Conservation (phyloP, 1,284 basidiomycete genomes). For the Naganishia sp. region DNA sequence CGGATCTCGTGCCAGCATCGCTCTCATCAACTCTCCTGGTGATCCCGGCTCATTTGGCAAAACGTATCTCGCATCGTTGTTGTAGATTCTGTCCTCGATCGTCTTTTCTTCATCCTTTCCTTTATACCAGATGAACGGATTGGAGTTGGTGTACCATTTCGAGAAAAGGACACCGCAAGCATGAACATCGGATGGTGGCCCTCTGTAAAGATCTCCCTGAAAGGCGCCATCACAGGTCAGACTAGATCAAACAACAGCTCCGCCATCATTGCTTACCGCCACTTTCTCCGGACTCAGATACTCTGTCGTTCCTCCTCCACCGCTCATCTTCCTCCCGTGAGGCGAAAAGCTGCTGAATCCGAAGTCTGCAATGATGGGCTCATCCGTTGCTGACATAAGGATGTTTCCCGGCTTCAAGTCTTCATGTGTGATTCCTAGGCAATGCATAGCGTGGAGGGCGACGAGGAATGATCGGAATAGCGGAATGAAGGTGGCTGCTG, state of each 20-base stretch:
- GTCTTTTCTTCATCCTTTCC: conserved; percentile 35
- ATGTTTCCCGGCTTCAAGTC: conserved; percentile 53
- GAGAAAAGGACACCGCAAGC: conserved; percentile 48
- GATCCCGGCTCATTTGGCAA: conserved; percentile 32
- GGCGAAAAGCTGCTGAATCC: conserved; percentile 50
- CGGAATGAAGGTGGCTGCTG: conserved; percentile 33
- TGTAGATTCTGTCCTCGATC: conserved; percentile 40
- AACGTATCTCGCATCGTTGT: conserved; percentile 34
- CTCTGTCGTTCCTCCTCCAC: conserved; percentile 49
- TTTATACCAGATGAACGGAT: conserved; percentile 41
- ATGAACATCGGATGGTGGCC: conserved; percentile 50
- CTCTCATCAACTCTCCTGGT: conserved; percentile 39
- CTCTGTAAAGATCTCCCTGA: conserved; percentile 39
- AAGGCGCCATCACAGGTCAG: not conserved
- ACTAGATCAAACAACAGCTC: not conserved
- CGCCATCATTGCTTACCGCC: conserved; percentile 36
- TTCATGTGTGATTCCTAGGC: conserved; percentile 48
- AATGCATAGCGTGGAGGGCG: conserved; percentile 45
- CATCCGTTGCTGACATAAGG: conserved; percentile 38
- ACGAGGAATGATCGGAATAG: conserved; percentile 48
- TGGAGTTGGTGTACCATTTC: conserved; percentile 43
- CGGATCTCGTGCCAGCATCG: conserved; percentile 46
- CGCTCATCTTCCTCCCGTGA: conserved; percentile 36
- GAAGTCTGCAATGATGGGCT: conserved; percentile 48
- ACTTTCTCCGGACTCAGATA: conserved; percentile 52